phyloP scores from a whole-genome alignment of 768 basidiomycete genomes.

The Trametes gibbosa region DNA sequence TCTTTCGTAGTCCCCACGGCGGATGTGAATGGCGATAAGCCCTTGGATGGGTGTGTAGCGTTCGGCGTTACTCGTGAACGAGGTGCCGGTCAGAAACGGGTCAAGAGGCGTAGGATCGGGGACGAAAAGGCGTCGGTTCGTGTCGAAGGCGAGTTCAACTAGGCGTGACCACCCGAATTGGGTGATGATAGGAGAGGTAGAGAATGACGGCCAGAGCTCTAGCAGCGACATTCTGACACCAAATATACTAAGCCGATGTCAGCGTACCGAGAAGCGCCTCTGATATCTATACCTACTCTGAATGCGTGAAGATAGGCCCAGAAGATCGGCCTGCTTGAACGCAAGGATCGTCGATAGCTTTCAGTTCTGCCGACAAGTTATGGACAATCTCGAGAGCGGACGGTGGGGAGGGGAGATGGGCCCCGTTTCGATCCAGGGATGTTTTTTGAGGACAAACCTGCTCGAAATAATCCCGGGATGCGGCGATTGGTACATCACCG shows the following conservation, averaged over 20 bases:
- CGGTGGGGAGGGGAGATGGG: background rate
- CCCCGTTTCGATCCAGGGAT: background rate
- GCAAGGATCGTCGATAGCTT: background rate
- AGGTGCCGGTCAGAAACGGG: background rate
- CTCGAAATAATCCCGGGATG: slow-evolving; percentile 7
- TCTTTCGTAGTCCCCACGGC: slow-evolving; percentile 45
- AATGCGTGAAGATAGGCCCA: background rate
- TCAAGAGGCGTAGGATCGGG: background rate
- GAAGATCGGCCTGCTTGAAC: background rate
- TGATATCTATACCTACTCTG: background rate
- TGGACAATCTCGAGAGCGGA: background rate
- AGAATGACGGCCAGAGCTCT: slow-evolving; percentile 39
- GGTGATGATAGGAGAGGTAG: slow-evolving; percentile 44
- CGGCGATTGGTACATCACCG: background rate
- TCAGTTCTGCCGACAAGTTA: background rate
- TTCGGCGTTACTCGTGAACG: slow-evolving; percentile 6
- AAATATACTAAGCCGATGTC: slow-evolving; percentile 13
- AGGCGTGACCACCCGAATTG: slow-evolving; percentile 52
- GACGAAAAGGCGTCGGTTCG: slow-evolving; percentile 12
- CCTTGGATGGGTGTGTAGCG: slow-evolving; percentile 32
- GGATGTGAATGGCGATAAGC: slow-evolving; percentile 48
- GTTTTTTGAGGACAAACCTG: slow-evolving; percentile 1
- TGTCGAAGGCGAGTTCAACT: slow-evolving; percentile 38
- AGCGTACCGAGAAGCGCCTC: background rate
- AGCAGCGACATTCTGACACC: slow-evolving; percentile 10